Conservation (phyloP, 2,329 filamentous ascomycete genomes). For the Colletotrichum gigasporum region DNA sequence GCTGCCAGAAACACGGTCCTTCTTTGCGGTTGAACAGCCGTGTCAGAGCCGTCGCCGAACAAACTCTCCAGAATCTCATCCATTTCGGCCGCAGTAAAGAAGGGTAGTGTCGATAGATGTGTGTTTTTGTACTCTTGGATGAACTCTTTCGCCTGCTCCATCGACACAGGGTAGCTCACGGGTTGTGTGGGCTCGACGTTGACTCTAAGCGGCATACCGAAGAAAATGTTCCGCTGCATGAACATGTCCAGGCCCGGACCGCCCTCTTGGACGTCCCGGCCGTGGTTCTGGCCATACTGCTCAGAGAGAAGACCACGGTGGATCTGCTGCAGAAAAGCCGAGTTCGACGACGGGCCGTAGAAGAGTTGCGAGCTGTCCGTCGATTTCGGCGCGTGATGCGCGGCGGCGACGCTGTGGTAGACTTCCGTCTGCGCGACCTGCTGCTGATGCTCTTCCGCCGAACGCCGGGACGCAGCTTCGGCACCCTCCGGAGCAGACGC, state of each 20-base stretch:
- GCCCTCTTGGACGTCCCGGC: constrained; percentile 36
- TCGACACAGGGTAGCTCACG: constrained; percentile 17
- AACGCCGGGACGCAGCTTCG: constrained; percentile 3
- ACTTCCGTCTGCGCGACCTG: constrained; percentile 45
- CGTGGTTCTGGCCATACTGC: constrained; percentile 22
- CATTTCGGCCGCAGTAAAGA: constrained; percentile 34
- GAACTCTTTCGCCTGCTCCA: constrained; percentile 33
- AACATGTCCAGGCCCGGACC: constrained; percentile 40
- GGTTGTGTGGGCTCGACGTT: constrained; percentile 25
- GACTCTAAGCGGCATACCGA: constrained; percentile 38
- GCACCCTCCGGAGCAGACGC: neutral
- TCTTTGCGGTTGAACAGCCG: constrained; percentile 33
- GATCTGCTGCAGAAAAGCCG: constrained; percentile 42
- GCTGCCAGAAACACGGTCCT: constrained; percentile 36
- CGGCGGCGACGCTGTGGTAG: constrained; percentile 36
- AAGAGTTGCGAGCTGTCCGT: constrained; percentile 39
- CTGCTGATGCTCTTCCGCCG: constrained; percentile 32
- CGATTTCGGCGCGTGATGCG: constrained; percentile 33
- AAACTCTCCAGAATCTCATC: constrained; percentile 34
- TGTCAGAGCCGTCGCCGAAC: constrained; percentile 23
- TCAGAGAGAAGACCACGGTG: constrained; percentile 38
- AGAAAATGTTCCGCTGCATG: constrained; percentile 42
- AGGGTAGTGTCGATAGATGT: constrained; percentile 31
- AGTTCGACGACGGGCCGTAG: constrained; percentile 40
- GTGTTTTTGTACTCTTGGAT: constrained; percentile 33